Percentiles rank a stretch among this genome's conserved stretches.
Evolutionary conservation across 495 filamentous ascomycete genomes (phyloP).

Genomic region (Lasiosphaeriaceae sp.): DNA sequence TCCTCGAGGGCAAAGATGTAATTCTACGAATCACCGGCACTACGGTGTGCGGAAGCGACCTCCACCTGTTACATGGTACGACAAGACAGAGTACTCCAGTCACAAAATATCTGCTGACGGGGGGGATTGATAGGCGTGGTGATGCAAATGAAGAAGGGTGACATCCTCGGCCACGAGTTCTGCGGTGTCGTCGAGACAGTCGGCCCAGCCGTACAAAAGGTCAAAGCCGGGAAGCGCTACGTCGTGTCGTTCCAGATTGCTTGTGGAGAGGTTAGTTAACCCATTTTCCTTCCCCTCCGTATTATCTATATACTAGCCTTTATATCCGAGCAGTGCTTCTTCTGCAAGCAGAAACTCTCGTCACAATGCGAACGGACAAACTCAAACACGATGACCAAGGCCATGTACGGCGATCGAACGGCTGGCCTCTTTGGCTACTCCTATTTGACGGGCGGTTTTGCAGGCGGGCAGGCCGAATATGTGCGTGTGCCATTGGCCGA

Average conservation of each 20-base stretch:
- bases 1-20: conserved; percentile 72
- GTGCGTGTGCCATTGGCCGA: conserved; percentile 80
- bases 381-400: conserved; percentile 61
- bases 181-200: conserved; percentile 74
- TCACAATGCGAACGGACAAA: conserved; percentile 81
- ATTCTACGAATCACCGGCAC: conserved; percentile 81
- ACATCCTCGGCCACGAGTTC: conserved; percentile 90
- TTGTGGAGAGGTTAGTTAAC: conserved; percentile 47
- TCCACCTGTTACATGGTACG: conserved; percentile 72
- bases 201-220: conserved; percentile 57
- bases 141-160: conserved; percentile 71
- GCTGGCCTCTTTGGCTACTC: conserved; percentile 73
- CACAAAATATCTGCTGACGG: conserved; percentile 6
- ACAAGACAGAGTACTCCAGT: background rate
- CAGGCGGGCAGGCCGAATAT: conserved; percentile 87
- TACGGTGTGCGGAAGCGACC: conserved; percentile 83
- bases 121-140: conserved; percentile 44
- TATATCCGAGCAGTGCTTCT: conserved; percentile 57
- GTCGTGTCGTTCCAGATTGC: conserved; percentile 88
- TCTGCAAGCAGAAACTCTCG: conserved; percentile 69
- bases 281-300: background rate
- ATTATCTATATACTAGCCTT: conserved; percentile 7
- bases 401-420: conserved; percentile 68
- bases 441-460: conserved; percentile 84
- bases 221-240: conserved; percentile 64